Conservation (phyloP, 163 green algal genomes). For the Scenedesmus sp. region DNA sequence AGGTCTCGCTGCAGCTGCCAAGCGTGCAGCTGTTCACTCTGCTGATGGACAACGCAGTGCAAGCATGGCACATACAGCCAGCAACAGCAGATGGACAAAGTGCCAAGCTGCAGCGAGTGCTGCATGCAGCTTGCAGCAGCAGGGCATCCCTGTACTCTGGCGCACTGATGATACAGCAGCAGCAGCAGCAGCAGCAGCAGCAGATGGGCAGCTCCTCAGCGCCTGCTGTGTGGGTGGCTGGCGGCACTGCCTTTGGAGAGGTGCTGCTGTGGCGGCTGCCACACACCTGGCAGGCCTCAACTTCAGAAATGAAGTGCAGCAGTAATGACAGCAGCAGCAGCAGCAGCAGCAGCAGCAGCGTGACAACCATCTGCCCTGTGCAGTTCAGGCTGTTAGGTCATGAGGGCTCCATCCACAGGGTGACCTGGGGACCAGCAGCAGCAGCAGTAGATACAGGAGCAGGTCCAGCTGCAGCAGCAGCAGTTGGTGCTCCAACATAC, state of each 20-base stretch:
- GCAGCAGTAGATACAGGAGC: neutral
- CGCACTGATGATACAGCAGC: neutral
- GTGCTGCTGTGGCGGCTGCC: conserved; percentile 7
- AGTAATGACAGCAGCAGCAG: neutral
- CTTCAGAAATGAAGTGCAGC: neutral
- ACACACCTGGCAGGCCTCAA: neutral
- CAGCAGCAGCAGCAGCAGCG: neutral
- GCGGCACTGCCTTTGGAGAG: conserved; percentile 32
- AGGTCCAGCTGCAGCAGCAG: neutral
- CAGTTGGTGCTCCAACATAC: neutral
- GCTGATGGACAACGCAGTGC: conserved; percentile 33
- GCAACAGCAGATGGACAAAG: neutral
- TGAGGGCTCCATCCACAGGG: conserved; percentile 18
- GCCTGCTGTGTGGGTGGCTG: conserved; percentile 18
- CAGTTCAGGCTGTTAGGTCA: neutral
- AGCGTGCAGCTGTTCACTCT: neutral
- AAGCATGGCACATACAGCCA: conserved; percentile 11
- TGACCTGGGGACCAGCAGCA: conserved; percentile 13
- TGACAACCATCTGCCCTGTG: neutral
- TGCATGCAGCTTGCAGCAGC: neutral
- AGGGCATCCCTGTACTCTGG: conserved; percentile 27
- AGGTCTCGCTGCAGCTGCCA: neutral
- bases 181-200: conserved; percentile 21
- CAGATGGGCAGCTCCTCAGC: neutral
- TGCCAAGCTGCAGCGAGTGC: neutral